Evolutionary conservation across 2,329 filamentous ascomycete species (phyloP).

Genomic region (Cladophialophora yegresii): DNA sequence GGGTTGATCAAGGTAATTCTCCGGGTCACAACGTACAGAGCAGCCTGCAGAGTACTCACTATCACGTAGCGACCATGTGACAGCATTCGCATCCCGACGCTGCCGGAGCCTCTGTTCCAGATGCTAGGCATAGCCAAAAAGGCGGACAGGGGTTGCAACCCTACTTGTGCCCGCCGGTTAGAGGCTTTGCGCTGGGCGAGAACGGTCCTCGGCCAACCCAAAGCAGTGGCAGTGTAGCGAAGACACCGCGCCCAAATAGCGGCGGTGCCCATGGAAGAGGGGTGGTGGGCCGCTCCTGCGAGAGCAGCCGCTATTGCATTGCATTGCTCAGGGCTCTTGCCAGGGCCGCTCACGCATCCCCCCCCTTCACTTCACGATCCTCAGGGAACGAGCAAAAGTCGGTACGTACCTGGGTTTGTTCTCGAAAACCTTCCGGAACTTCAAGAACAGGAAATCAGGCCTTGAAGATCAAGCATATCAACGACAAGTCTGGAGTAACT

Average conservation of each 20-base stretch:
- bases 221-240: slow-evolving; percentile 9
- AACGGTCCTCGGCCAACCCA: background rate
- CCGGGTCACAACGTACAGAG: slow-evolving; percentile 3
- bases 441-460: background rate
- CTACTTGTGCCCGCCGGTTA: slow-evolving; percentile 9
- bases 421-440: background rate
- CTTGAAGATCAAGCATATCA: background rate
- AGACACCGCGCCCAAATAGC: background rate
- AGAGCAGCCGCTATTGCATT: background rate
- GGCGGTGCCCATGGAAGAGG: background rate
- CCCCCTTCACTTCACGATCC: background rate
- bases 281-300: background rate
- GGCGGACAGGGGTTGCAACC: background rate
- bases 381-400: background rate
- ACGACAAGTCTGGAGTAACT: background rate
- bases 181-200: background rate
- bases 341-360: too few relatives aligned
- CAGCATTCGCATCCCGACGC: background rate
- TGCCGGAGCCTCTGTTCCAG: background rate
- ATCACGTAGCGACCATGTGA: slow-evolving; percentile 6
- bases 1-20: slow-evolving; percentile 20
- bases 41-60: slow-evolving; percentile 8
- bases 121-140: background rate
- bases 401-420: background rate
- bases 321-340: background rate